phyloP scores from a whole-genome alignment of 2,329 filamentous ascomycete species.

The Escovopsis sp. region DNA sequence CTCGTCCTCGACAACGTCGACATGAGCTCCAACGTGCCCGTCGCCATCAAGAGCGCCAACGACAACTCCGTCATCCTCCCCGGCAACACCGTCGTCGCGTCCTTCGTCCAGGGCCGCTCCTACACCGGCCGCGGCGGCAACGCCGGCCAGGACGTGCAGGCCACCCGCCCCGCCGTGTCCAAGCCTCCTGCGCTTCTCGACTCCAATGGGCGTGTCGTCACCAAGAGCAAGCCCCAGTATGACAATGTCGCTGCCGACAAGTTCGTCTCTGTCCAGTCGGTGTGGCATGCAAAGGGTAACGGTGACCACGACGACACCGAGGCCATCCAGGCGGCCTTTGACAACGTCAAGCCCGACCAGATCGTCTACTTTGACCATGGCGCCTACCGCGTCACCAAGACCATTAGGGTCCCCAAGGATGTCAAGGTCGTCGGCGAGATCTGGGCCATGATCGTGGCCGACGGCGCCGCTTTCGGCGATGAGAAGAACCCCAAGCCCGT shows the following conservation, averaged over 20 bases:
- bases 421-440: constrained; percentile 83
- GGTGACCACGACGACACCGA: constrained; percentile 75
- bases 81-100: constrained; percentile 52
- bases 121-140: constrained; percentile 34
- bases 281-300: constrained; percentile 69
- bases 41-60: constrained; percentile 46
- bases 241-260: constrained; percentile 45
- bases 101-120: constrained; percentile 67
- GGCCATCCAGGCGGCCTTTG: constrained; percentile 64
- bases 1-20: constrained; percentile 84
- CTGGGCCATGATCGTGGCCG: constrained; percentile 79
- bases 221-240: constrained; percentile 83
- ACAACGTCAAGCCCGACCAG: constrained; percentile 46
- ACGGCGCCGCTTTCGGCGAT: constrained; percentile 59
- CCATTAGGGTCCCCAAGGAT: constrained; percentile 58
- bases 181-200: constrained; percentile 56
- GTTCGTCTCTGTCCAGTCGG: constrained; percentile 69
- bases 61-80: constrained; percentile 46
- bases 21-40: constrained; percentile 49
- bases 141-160: constrained; percentile 42
- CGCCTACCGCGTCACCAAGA: constrained; percentile 54
- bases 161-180: constrained; percentile 30
- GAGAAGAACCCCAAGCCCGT: constrained; percentile 64
- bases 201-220: constrained; percentile 53
- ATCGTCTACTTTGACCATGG: constrained; percentile 65